Conservation (phyloP, 2,329 filamentous ascomycete genomes). For the Verticillium nonalfalfae region DNA sequence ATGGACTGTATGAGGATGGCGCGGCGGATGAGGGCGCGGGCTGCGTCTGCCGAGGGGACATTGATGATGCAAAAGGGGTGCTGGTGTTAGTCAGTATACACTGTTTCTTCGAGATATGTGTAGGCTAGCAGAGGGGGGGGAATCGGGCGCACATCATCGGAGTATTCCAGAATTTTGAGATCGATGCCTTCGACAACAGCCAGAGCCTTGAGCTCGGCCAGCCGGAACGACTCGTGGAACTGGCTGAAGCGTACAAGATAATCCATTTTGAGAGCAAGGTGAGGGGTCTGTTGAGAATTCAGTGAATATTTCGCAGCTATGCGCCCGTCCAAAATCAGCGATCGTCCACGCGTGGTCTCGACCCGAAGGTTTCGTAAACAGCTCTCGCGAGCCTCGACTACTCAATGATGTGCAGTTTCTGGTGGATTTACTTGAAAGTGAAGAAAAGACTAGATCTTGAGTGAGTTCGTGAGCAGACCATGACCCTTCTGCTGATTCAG, state of each 20-base stretch:
- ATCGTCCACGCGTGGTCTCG: background rate
- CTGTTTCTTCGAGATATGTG: background rate
- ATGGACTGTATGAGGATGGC: slow-evolving; percentile 79
- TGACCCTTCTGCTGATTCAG: background rate
- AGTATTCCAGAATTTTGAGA: slow-evolving; percentile 70
- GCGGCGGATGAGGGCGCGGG: slow-evolving; percentile 61
- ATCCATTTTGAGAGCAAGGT: slow-evolving; percentile 46
- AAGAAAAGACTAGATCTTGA: background rate
- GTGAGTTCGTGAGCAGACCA: background rate
- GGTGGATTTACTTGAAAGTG: background rate
- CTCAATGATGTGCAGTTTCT: background rate
- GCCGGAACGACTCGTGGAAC: slow-evolving; percentile 83
- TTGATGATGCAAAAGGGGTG: slow-evolving; percentile 80
- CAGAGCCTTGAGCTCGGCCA: slow-evolving; percentile 76
- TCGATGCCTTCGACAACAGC: slow-evolving; percentile 62
- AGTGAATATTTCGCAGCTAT: background rate
- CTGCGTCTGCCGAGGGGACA: slow-evolving; percentile 59
- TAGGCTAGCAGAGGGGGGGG: background rate
- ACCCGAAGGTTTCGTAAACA: background rate
- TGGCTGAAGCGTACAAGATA: slow-evolving; percentile 89
- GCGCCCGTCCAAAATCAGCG: background rate
- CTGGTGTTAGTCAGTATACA: slow-evolving; percentile 34
- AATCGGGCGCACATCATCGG: slow-evolving; percentile 54
- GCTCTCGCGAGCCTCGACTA: background rate
- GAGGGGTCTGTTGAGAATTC: background rate